Percentiles rank a stretch among this genome's conserved stretches.
phyloP scores from a whole-genome alignment of 2,329 filamentous ascomycete species.

The Neopestalotiopsis clavispora region DNA sequence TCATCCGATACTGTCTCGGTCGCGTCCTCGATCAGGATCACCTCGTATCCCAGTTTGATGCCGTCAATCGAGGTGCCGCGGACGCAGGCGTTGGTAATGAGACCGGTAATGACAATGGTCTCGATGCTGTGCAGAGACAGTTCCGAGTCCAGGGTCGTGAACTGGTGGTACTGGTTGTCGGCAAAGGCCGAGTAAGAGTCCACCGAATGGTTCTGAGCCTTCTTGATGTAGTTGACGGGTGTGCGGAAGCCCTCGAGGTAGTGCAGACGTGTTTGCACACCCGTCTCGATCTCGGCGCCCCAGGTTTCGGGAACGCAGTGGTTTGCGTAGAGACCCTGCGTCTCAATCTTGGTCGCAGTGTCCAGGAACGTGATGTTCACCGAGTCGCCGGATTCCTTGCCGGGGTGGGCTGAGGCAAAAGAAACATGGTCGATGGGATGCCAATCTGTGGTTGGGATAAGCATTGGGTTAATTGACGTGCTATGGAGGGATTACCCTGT shows the following conservation, averaged over 20 bases:
- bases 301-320: constrained; percentile 27
- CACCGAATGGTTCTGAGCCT: constrained; percentile 26
- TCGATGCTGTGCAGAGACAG: constrained; percentile 24
- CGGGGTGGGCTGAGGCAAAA: constrained; percentile 24
- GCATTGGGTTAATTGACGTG: neutral
- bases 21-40: constrained; percentile 25
- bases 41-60: constrained; percentile 26
- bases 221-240: constrained; percentile 28
- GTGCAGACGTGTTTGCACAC: constrained; percentile 24
- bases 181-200: constrained; percentile 28
- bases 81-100: constrained; percentile 26
- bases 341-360: constrained; percentile 25
- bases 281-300: constrained; percentile 25
- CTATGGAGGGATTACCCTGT: constrained; percentile 19
- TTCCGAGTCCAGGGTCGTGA: constrained; percentile 26
- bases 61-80: constrained; percentile 27
- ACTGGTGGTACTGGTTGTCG: constrained; percentile 28
- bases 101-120: constrained; percentile 24
- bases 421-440: constrained; percentile 25
- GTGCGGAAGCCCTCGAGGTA: constrained; percentile 23
- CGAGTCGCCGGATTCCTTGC: constrained; percentile 20
- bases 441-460: constrained; percentile 22
- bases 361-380: constrained; percentile 27
- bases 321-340: constrained; percentile 25
- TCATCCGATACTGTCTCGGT: constrained; percentile 23